Percentiles rank a stretch among this genome's conserved stretches.
phyloP scores from a whole-genome alignment of 2,329 filamentous ascomycete species.

The Apiospora sp. region DNA sequence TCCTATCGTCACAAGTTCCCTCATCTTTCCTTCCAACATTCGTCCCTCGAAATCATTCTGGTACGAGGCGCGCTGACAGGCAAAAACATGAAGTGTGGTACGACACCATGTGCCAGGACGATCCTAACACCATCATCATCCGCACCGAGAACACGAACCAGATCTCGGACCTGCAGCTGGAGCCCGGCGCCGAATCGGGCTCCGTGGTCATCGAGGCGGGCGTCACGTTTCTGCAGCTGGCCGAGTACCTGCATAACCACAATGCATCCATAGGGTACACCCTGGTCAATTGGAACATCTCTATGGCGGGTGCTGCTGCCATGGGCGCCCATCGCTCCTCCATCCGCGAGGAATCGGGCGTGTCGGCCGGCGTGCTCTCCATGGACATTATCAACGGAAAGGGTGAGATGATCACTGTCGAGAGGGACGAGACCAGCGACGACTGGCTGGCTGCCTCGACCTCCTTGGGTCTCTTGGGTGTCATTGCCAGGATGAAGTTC shows the following conservation, averaged over 20 bases:
- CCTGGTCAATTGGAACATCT: slow-evolving; percentile 63
- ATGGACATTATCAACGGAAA: slow-evolving; percentile 59
- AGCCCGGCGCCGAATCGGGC: slow-evolving; percentile 46
- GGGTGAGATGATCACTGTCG: slow-evolving; percentile 52
- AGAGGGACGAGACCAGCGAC: slow-evolving; percentile 51
- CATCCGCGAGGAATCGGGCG: slow-evolving; percentile 57
- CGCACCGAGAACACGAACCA: slow-evolving; percentile 53
- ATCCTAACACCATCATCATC: slow-evolving; percentile 55
- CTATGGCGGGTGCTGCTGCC: slow-evolving; percentile 57
- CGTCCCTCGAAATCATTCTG: not conserved
- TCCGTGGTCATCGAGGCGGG: slow-evolving; percentile 58
- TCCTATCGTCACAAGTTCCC: not conserved
- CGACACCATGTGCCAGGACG: slow-evolving; percentile 61
- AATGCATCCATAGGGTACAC: slow-evolving; percentile 58
- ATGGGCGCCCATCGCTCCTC: slow-evolving; percentile 61
- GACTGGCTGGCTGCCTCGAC: slow-evolving; percentile 61
- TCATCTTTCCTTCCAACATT: slow-evolving; percentile 29
- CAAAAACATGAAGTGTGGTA: slow-evolving; percentile 50
- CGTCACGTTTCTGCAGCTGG: slow-evolving; percentile 60
- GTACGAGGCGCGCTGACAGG: not conserved
- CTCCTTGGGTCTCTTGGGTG: slow-evolving; percentile 55
- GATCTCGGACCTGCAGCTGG: slow-evolving; percentile 54
- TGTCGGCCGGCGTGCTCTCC: slow-evolving; percentile 56
- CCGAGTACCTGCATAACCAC: slow-evolving; percentile 56
- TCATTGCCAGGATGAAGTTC: slow-evolving; percentile 57